Percentiles rank a stretch among this genome's conserved stretches.
These are phyloP conservation scores for Fusarium hainanense DNA, from an alignment of 2,329 filamentous ascomycete species.

Conservation along the genomic window DNA sequence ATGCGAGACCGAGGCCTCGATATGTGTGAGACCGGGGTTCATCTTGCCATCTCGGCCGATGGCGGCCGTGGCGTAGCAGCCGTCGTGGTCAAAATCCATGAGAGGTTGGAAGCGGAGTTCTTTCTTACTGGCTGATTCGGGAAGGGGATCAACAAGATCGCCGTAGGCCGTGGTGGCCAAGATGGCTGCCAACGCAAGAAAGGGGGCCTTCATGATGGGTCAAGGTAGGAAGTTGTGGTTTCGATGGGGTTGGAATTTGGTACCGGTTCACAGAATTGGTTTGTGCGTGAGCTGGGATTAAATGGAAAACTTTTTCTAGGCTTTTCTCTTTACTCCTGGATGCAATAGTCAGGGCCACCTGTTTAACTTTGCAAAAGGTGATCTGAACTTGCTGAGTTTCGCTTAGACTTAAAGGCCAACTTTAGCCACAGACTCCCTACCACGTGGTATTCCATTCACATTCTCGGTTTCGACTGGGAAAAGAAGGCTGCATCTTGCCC, in stretches of 20 bases:
- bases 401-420: neutral
- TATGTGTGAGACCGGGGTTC: neutral
- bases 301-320: neutral
- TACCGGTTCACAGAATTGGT: neutral
- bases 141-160: neutral
- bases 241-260: neutral
- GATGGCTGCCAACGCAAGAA: neutral
- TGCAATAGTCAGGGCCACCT: neutral
- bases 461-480: neutral
- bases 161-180: neutral
- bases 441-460: neutral
- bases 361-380: neutral
- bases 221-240: neutral
- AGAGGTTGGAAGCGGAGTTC: neutral
- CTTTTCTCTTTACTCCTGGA: neutral
- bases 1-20: rapidly evolving
- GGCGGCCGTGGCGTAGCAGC: neutral
- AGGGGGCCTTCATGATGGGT: neutral
- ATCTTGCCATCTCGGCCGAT: rapidly evolving
- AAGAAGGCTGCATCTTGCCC: neutral
- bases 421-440: neutral
- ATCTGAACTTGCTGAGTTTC: neutral
- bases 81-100: neutral
- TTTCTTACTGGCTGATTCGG: neutral
- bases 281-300: neutral